Evolutionary conservation across 2,329 filamentous ascomycete species (phyloP), one percentile per base, ranked within the genome.

Genomic region (Stachybotrys echinatus): DNA sequence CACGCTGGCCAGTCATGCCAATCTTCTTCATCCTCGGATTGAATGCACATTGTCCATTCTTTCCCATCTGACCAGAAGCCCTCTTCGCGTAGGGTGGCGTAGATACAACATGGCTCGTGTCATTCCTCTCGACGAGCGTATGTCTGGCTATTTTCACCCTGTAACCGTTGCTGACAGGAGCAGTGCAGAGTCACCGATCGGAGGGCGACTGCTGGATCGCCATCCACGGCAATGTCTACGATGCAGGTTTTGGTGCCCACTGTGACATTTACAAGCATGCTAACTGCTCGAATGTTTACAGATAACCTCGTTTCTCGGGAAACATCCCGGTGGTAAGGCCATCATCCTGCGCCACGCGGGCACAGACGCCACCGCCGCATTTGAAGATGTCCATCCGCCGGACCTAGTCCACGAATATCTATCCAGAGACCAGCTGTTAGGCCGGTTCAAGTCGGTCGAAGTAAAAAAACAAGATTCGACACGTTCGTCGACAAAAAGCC

Each of bases 391-490:
- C 19, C 52, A 54, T 40, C 52, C 52, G 18, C 22, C 19, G 3
- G 52, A 52, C 14, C 40, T 54, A 12, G 39, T 54, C 6, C 48
- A 47, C 7, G 52, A 54, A 37, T 52, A 54, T 10, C 45, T 54
- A 8, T 31, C 31, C 8, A 6, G 48, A 4, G 45, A 48, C 18
- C 38, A 52, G n/a, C 38, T 48, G 23, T 14, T 54, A 12, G 52
- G 52, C 1, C 18, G 42, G 8, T 34, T 34, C n/a, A n/a, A n/a
- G n/a, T n/a, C n/a, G n/a, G n/a, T n/a, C n/a, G n/a, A n/a, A n/a
- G n/a, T n/a, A n/a, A n/a, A n/a, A n/a, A n/a, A n/a, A n/a, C n/a
- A n/a, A n/a, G n/a, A n/a, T n/a, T n/a, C n/a, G n/a, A n/a, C n/a
- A n/a, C n/a, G n/a, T n/a, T n/a, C n/a, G n/a, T n/a, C n/a, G n/a